Percentiles rank a stretch among this genome's conserved stretches.
phyloP scores from a whole-genome alignment of 129 eudicot genomes.

The Pittosporum tobira region DNA sequence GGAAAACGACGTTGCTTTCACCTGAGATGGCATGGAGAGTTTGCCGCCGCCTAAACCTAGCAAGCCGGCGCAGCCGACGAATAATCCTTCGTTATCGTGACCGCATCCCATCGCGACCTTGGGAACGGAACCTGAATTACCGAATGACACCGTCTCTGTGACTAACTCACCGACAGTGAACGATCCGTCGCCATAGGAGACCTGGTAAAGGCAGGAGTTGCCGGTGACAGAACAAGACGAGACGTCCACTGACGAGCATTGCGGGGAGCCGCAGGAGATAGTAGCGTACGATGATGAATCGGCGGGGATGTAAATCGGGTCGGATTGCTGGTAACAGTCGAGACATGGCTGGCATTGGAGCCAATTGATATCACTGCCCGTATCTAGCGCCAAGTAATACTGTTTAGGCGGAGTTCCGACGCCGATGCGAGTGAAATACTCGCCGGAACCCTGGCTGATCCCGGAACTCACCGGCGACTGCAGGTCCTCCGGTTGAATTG shows the following conservation, averaged over 20 bases:
- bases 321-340: slow-evolving; percentile 3
- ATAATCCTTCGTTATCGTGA: slow-evolving; percentile 60
- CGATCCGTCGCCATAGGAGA: slow-evolving; percentile 82
- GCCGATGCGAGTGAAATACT: slow-evolving; percentile 69
- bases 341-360: slow-evolving; percentile 35
- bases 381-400: slow-evolving; percentile 50
- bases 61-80: slow-evolving; percentile 56
- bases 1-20: slow-evolving; percentile 61
- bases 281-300: neutral
- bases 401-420: slow-evolving; percentile 50
- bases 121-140: slow-evolving; percentile 29
- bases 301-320: neutral
- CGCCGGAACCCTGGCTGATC: slow-evolving; percentile 59
- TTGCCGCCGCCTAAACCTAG: slow-evolving; percentile 51
- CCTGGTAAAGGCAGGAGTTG: slow-evolving; percentile 49
- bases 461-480: slow-evolving; percentile 54
- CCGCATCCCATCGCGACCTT: slow-evolving; percentile 72
- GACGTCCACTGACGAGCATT: neutral
- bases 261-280: neutral
- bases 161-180: slow-evolving; percentile 57
- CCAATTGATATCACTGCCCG: slow-evolving; percentile 86
- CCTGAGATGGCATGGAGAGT: slow-evolving; percentile 52
- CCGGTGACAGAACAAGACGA: neutral
- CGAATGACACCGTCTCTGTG: slow-evolving; percentile 66
- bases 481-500: slow-evolving; percentile 19